These are phyloP conservation scores for Sporisorium scitamineum DNA, from an alignment of 1,284 basidiomycete genomes.

Conservation along the genomic window DNA sequence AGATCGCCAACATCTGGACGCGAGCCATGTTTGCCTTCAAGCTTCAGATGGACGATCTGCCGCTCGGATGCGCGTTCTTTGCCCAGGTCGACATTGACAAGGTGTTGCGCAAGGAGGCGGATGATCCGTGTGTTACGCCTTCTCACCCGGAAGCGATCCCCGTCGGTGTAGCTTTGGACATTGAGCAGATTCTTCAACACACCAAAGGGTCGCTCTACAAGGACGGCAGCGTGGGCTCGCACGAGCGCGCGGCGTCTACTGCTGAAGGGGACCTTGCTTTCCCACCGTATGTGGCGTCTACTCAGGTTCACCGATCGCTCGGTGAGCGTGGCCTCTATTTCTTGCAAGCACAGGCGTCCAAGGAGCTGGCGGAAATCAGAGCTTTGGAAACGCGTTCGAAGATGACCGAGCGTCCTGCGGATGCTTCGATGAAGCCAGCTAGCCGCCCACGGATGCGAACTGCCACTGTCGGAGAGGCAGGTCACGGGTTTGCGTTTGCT, in stretches of 20 bases:
- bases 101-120: slow-evolving; percentile 93
- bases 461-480: slow-evolving; percentile 1
- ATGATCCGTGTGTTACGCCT: slow-evolving; percentile 94
- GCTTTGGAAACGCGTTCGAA: slow-evolving; percentile 60
- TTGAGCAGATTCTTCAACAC: slow-evolving; percentile 75
- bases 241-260: neutral
- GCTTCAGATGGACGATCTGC: slow-evolving; percentile 94
- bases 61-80: slow-evolving; percentile 90
- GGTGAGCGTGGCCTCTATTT: slow-evolving; percentile 62
- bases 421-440: slow-evolving; percentile 5
- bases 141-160: slow-evolving; percentile 86
- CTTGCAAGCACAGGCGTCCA: slow-evolving; percentile 66
- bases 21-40: slow-evolving; percentile 90
- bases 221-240: slow-evolving; percentile 12
- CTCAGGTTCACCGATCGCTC: slow-evolving; percentile 60
- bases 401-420: slow-evolving; percentile 26
- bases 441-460: slow-evolving; percentile 10
- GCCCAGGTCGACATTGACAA: slow-evolving; percentile 94
- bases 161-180: slow-evolving; percentile 86
- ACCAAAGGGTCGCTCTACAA: slow-evolving; percentile 60
- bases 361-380: slow-evolving; percentile 63
- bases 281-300: slow-evolving; percentile 52
- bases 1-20: slow-evolving; percentile 97
- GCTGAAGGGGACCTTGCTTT: slow-evolving; percentile 2
- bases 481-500: slow-evolving; percentile 5